Evolutionary conservation across 768 basidiomycete genomes (phyloP), one percentile per base, ranked within the genome.

Genomic region (Melanogaster broomeanus): DNA sequence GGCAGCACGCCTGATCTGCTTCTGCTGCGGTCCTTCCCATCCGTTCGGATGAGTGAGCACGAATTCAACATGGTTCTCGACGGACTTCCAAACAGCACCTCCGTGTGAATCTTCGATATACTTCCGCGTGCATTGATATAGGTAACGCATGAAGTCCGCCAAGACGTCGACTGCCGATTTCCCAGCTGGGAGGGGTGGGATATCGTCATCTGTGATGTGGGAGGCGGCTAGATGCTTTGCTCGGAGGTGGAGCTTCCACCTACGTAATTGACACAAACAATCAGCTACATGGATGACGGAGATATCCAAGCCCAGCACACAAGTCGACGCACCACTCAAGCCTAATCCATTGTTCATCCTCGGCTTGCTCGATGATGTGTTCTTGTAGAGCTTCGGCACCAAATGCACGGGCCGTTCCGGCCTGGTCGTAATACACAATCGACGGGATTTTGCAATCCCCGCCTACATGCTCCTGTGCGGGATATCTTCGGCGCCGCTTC

Each of bases 11-110:
- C 84, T 77, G 69, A 86, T 81, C 58, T 76, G 70, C 21, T 67
- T 68, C 54, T 86, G 85, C 57, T 87, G 84, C 1, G 61, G 65
- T 1, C 81, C 81, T 54, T 79, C 84, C 84, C 84, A 87, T 0
- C 81, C 84, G 55, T 85, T 85, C 5, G 84, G 84, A 56, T 85
- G 84, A 1, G 77, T 76, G 15, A 86, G 72, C 5, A 87, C 72
- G 51, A 77, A 81, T 28, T 82, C 74, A 25, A 80, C 74, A 7
- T 55, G 65, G 15, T 65, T 56, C 54, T 77, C 69, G 7, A 83
- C 53, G 7, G 73, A 74, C 8, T 59, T 61, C 81, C 80, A 83
- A 3, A 83, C 55, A 10, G 69, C 65, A 15, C 34, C 55, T 1
- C 83, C 81, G 38, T 79, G 76, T 3, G 74, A 71, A 21, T 82